Evolutionary conservation across 306 rosid species (phyloP).

Genomic region (Inga laurina): DNA sequence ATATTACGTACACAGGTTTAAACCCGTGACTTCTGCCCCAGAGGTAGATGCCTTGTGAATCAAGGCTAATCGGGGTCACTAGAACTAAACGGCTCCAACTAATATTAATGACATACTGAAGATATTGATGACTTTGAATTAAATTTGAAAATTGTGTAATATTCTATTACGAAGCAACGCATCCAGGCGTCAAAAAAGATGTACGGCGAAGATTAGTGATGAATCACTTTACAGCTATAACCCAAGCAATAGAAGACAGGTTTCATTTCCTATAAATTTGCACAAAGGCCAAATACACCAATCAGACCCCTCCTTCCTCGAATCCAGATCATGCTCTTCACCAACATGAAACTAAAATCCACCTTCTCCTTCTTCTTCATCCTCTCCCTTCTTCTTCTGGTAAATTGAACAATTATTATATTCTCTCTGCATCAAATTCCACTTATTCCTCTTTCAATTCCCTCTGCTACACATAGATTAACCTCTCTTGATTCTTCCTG

Average conservation of each 20-base stretch:
- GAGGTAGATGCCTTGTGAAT: too few relatives aligned
- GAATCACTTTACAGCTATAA: neutral
- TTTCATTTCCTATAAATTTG: neutral
- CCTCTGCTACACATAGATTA: neutral
- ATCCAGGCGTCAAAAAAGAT: neutral
- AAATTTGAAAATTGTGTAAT: neutral
- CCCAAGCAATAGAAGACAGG: neutral
- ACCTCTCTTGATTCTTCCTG: neutral
- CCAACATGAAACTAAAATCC: conserved; percentile 59
- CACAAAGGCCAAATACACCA: conserved; percentile 6
- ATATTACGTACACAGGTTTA: too few relatives aligned
- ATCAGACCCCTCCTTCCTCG: neutral
- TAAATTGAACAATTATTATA: neutral
- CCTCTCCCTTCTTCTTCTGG: conserved; percentile 55
- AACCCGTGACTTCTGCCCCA: too few relatives aligned
- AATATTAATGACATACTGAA: too few relatives aligned
- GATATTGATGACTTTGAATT: neutral
- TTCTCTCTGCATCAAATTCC: neutral
- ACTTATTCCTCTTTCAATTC: neutral
- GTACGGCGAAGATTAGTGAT: neutral
- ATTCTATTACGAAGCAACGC: neutral
- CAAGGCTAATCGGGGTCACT: too few relatives aligned
- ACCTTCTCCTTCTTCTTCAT: conserved; percentile 23
- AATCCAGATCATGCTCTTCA: neutral
- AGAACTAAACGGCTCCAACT: too few relatives aligned